These are phyloP conservation scores for Mycosphaerella arachidis DNA, from an alignment of 2,329 filamentous ascomycete species.

Conservation along the genomic window DNA sequence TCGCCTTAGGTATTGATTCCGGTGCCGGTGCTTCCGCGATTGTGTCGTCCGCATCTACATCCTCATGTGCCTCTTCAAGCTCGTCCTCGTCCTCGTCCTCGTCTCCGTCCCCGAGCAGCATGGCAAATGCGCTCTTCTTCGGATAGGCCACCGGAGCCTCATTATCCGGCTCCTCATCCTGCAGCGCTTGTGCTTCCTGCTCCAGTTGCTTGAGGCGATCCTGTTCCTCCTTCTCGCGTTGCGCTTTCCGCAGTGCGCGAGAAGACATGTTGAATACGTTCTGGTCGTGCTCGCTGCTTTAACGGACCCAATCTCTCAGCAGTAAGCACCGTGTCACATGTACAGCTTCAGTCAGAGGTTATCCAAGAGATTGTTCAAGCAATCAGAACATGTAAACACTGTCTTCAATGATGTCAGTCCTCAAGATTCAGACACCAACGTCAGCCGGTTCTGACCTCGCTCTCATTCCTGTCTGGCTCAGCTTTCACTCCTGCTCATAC, in stretches of 20 bases:
- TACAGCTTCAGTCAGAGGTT: neutral
- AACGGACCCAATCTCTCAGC: neutral
- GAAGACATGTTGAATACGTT: constrained; percentile 53
- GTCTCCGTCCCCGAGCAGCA: constrained; percentile 38
- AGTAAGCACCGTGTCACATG: neutral
- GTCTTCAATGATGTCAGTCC: neutral
- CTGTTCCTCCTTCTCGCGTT: constrained; percentile 57
- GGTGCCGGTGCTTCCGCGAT: constrained; percentile 8
- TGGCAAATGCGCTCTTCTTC: constrained; percentile 44
- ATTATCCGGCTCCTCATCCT: constrained; percentile 37
- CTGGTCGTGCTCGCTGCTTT: neutral
- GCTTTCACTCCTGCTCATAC: too few relatives aligned
- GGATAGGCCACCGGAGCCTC: constrained; percentile 31
- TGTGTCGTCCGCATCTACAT: constrained; percentile 30
- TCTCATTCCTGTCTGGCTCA: too few relatives aligned
- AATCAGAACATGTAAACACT: neutral
- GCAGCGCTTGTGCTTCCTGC: constrained; percentile 21
- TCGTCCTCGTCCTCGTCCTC: constrained; percentile 34
- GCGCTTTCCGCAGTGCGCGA: constrained; percentile 60
- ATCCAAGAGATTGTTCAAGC: too few relatives aligned
- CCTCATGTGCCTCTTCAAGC: constrained; percentile 33
- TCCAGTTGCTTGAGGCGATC: constrained; percentile 43
- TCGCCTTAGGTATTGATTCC: constrained; percentile 11
- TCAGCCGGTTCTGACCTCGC: neutral
- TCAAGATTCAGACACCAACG: neutral